Evolutionary conservation across 192 early-diverging fungal genomes (phyloP).

Genomic region (Cladochytrium replicatum): DNA sequence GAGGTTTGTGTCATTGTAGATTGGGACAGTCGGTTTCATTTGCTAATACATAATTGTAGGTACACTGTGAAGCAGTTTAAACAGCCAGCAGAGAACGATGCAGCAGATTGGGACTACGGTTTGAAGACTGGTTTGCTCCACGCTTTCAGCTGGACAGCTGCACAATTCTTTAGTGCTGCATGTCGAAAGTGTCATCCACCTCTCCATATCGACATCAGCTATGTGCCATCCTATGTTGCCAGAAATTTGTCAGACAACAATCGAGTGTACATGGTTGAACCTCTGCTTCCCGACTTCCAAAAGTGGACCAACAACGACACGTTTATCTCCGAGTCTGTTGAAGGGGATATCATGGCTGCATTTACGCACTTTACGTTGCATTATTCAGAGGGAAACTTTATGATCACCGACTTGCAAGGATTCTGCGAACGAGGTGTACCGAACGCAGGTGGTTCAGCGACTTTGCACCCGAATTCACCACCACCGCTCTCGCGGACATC

Average conservation of each 20-base stretch:
- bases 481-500: background rate
- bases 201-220: background rate
- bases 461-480: background rate
- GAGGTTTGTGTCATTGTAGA: background rate
- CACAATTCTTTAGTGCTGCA: background rate
- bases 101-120: background rate
- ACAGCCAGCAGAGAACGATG: background rate
- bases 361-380: background rate
- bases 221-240: background rate
- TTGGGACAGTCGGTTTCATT: background rate
- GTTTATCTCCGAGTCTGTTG: background rate
- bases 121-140: background rate
- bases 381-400: background rate
- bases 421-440: too few species aligned
- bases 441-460: too few species aligned
- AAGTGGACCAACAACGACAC: background rate
- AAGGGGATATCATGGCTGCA: background rate
- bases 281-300: background rate
- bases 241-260: background rate
- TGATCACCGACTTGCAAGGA: background rate
- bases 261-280: background rate
- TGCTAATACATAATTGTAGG: background rate
- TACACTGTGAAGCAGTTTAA: background rate
- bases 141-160: background rate
- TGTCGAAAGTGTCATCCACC: background rate